These are phyloP conservation scores for Plasmodium vivax DNA, from an alignment of 169 alveolate species.

Conservation along the genomic window DNA sequence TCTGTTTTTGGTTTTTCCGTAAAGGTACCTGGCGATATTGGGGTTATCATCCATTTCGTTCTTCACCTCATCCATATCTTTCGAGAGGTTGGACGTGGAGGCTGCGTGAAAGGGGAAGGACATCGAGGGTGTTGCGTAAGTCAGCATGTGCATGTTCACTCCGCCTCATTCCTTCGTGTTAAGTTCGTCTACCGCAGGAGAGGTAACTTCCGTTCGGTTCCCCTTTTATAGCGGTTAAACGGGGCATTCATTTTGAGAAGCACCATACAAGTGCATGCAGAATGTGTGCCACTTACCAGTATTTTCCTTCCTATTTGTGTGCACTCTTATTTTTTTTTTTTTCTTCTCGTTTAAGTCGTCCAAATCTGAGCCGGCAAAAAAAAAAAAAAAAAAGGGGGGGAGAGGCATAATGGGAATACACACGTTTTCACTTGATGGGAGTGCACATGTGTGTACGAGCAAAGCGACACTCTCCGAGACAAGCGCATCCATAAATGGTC, in stretches of 20 bases:
- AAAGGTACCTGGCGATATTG: constrained; percentile 54
- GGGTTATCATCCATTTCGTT: background rate
- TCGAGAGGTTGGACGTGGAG: background rate
- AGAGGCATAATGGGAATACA: background rate
- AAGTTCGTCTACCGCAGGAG: background rate
- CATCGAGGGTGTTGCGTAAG: background rate
- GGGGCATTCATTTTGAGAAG: background rate
- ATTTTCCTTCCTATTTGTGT: constrained; percentile 11
- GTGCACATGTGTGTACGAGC: background rate
- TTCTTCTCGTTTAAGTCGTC: background rate
- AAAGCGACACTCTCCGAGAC: no score
- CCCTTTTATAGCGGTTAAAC: background rate
- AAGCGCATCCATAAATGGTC: background rate
- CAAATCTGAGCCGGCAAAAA: background rate
- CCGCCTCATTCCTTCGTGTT: background rate
- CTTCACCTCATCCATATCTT: background rate
- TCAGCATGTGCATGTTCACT: background rate
- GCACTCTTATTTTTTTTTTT: constrained; percentile 33
- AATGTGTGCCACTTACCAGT: constrained; percentile 17
- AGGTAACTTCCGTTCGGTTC: background rate
- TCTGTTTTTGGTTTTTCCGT: constrained; percentile 1
- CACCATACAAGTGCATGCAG: background rate
- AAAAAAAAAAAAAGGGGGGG: background rate
- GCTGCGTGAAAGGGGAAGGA: background rate
- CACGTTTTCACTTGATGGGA: background rate